A percentile compares a stretch with the other conserved stretches of the same genome.
Conservation (phyloP, 495 filamentous ascomycete genomes). For the Penicillium pancosmium region DNA sequence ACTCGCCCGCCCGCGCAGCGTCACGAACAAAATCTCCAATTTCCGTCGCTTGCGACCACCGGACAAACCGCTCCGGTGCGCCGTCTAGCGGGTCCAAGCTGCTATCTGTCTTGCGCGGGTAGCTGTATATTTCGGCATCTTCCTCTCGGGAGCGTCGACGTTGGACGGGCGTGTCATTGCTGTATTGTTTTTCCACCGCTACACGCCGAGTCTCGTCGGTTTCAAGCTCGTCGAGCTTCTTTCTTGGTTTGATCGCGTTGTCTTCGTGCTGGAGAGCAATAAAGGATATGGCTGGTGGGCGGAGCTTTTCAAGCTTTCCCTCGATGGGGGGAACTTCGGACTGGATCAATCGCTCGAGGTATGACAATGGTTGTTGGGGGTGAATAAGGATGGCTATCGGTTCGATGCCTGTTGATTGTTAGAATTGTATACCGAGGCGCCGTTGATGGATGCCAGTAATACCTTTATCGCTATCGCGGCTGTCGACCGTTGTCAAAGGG, state of each 20-base stretch:
- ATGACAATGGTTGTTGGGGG: slow-evolving; percentile 90
- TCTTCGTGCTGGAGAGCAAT: slow-evolving; percentile 73
- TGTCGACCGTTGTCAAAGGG: slow-evolving; percentile 66
- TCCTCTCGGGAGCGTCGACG: slow-evolving; percentile 26
- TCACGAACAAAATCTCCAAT: slow-evolving; percentile 96
- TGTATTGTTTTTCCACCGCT: slow-evolving; percentile 10
- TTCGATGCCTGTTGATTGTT: slow-evolving; percentile 59
- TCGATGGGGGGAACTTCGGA: slow-evolving; percentile 78
- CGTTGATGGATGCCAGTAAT: background rate
- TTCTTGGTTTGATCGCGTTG: slow-evolving; percentile 54
- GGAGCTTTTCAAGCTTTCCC: slow-evolving; percentile 57
- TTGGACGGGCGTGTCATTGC: slow-evolving; percentile 7
- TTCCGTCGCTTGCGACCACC: slow-evolving; percentile 90
- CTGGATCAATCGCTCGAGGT: slow-evolving; percentile 89
- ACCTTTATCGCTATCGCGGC: slow-evolving; percentile 54
- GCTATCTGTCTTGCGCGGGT: slow-evolving; percentile 32
- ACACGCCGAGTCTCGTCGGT: slow-evolving; percentile 24
- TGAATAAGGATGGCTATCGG: slow-evolving; percentile 88
- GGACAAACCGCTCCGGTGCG: slow-evolving; percentile 62
- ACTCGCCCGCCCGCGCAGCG: slow-evolving; percentile 79
- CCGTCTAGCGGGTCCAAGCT: slow-evolving; percentile 21
- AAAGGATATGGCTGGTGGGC: slow-evolving; percentile 76
- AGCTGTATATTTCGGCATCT: slow-evolving; percentile 42
- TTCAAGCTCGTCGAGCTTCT: slow-evolving; percentile 51
- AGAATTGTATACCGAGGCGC: background rate